Percentiles rank a stretch among this genome's conserved stretches.
Conservation (phyloP, 1,284 basidiomycete species). For the Pascua guehoae region DNA sequence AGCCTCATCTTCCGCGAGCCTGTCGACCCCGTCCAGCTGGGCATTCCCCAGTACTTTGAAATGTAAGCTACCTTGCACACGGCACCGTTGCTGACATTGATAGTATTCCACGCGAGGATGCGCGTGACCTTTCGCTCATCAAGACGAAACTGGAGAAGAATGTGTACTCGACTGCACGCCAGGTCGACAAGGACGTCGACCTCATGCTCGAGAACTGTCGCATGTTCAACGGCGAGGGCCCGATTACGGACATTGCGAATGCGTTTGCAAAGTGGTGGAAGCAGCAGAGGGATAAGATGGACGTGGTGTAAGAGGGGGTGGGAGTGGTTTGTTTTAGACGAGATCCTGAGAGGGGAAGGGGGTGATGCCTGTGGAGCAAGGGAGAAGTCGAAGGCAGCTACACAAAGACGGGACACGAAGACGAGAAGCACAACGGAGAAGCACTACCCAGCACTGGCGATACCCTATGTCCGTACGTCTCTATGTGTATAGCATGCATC, state of each 20-base stretch:
- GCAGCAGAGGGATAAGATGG: constrained; percentile 36
- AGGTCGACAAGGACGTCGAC: constrained; percentile 45
- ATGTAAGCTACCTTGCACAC: constrained; percentile 56
- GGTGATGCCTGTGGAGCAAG: not conserved
- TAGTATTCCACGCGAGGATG: constrained; percentile 57
- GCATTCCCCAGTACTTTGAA: constrained; percentile 44
- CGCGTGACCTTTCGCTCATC: constrained; percentile 81
- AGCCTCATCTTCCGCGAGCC: constrained; percentile 77
- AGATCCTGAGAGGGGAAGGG: not conserved
- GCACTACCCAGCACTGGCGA: constrained; percentile 2
- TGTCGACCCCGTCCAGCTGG: constrained; percentile 43
- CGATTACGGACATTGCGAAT: constrained; percentile 34
- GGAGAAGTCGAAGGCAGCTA: not conserved
- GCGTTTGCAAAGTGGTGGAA: constrained; percentile 40
- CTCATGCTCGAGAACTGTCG: constrained; percentile 46
- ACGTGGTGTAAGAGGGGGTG: constrained; percentile 10
- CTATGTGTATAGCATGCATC: not conserved
- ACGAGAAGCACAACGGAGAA: not conserved
- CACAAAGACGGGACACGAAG: too few species aligned
- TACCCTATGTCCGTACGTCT: not conserved
- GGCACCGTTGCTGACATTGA: constrained; percentile 66
- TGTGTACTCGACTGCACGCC: constrained; percentile 26
- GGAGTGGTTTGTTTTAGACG: not conserved
- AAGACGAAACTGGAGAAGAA: constrained; percentile 67
- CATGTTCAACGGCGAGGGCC: constrained; percentile 43